Conservation (phyloP, 164 flowering plant genomes). For the Paratinospora sagittata region DNA sequence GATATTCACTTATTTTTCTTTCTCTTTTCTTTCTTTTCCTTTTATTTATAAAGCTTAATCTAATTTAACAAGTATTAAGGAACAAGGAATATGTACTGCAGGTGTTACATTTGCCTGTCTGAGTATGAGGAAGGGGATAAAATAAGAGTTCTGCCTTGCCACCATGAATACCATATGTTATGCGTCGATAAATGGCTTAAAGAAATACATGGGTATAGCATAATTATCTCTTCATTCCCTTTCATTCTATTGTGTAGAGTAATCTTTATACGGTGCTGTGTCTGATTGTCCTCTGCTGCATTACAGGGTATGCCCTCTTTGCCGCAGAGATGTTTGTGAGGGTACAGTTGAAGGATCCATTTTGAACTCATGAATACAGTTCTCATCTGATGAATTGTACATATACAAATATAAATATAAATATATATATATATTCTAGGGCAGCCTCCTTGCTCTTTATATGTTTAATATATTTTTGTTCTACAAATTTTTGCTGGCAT, state of each 20-base stretch:
- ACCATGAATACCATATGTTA: constrained; percentile 65
- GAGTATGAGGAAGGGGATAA: constrained; percentile 77
- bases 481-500: not conserved
- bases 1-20: too few species aligned
- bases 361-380: constrained; percentile 20
- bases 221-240: not conserved
- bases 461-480: not conserved
- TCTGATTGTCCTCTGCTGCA: constrained; percentile 1
- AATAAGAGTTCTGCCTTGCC: constrained; percentile 73
- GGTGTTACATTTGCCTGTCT: constrained; percentile 77
- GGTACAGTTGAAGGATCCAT: constrained; percentile 26
- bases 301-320: constrained; percentile 74
- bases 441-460: constrained; percentile 4
- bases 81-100: constrained; percentile 11
- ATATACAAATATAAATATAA: too few species aligned
- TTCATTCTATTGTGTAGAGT: not conserved
- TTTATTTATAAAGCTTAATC: not conserved
- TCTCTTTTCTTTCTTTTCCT: not conserved
- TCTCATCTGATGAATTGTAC: constrained; percentile 21
- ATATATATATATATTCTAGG: constrained; percentile 8
- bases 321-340: constrained; percentile 69
- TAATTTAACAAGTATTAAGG: not conserved
- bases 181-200: constrained; percentile 90
- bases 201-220: constrained; percentile 73
- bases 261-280: not conserved